Base-by-base conservation (phyloP, 2,329 filamentous ascomycete species). In the Diaporthe sp. region DNA sequence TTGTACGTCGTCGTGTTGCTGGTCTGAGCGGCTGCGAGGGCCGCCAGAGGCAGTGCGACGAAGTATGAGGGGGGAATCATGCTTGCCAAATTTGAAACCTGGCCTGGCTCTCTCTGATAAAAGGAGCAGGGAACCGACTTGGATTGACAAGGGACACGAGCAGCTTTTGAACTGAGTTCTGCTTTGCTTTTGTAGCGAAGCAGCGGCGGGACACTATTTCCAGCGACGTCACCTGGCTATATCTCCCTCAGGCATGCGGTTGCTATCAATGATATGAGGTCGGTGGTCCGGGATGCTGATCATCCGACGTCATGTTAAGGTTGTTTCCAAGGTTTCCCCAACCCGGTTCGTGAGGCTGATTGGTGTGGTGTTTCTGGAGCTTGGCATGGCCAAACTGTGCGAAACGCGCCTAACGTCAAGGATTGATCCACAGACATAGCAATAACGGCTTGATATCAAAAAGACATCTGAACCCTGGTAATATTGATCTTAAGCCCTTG, bases 1-100 rank as follows among this genome's bases (percentile, higher is more conserved):
- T 72, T 72, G 50, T 66, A 72, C 33, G 58, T 54, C 19, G 70
- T 72, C 6, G 45, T 50, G 47, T 28, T 66, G 19, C 25, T 64
- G 70, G 45, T 30, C 33, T 72, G 57, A 2, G 70, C 61, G 15
- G 61, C 28, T 0, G 42, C 42, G 22, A 50, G 42, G 42, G 61
- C 61, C 45, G 28, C 30, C 2, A 66, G 28, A 35, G 5, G 28
- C 28, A 66, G 30, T 13, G 30, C 28, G 19, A 38, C 30, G 30
- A 35, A 35, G 30, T 15, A 50, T 1, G 61, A 35, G 50, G 61
- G 19, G 12, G 22, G 25, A 13, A 50, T 50, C 61, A 66, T 66
- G 42, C 4, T 35, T 4, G 28, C 25, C 7, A n/a, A 33, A 33
- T 50, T 12, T 50, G 1, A 50, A 35, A 50, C 42, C 42, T 50